Conservation (phyloP, 805 yeast genomes). For the Middelhovenomyces tepae region DNA sequence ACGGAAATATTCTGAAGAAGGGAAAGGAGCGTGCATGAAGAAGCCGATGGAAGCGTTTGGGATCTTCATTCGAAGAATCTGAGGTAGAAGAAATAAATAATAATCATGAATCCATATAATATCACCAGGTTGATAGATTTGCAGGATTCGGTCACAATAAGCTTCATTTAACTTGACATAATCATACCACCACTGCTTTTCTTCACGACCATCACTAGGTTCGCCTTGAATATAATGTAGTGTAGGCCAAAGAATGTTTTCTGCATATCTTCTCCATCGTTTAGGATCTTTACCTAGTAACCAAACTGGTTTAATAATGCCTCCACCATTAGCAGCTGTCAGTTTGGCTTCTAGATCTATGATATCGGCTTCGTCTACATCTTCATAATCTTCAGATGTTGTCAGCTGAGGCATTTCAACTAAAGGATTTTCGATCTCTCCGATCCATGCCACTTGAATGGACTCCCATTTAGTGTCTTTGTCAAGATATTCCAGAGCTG, state of each 20-base stretch:
- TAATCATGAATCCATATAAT: slow-evolving; percentile 90
- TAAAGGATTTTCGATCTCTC: slow-evolving; percentile 47
- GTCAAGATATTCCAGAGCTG: slow-evolving; percentile 60
- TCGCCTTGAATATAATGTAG: slow-evolving; percentile 86
- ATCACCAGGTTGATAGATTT: slow-evolving; percentile 78
- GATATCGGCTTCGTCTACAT: slow-evolving; percentile 51
- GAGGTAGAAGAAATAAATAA: slow-evolving; percentile 73
- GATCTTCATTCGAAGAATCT: slow-evolving; percentile 65
- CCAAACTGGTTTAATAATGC: slow-evolving; percentile 80
- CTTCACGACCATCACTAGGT: slow-evolving; percentile 60
- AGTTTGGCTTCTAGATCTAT: slow-evolving; percentile 36
- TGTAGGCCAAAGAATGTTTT: slow-evolving; percentile 86
- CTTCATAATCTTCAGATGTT: slow-evolving; percentile 17
- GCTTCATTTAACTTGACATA: slow-evolving; percentile 88
- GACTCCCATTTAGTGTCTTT: slow-evolving; percentile 75
- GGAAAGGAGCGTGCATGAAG: slow-evolving; percentile 87
- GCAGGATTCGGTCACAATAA: slow-evolving; percentile 68
- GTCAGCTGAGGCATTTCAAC: slow-evolving; percentile 18
- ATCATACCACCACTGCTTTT: slow-evolving; percentile 74
- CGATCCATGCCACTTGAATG: slow-evolving; percentile 90
- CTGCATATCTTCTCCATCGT: slow-evolving; percentile 87
- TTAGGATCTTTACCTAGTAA: slow-evolving; percentile 66
- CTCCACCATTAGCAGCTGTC: slow-evolving; percentile 31
- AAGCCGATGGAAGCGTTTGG: slow-evolving; percentile 70
- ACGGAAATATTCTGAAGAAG: slow-evolving; percentile 87